Conservation (phyloP, 495 filamentous ascomycete species). For the Xanthoparmelia taractica region DNA sequence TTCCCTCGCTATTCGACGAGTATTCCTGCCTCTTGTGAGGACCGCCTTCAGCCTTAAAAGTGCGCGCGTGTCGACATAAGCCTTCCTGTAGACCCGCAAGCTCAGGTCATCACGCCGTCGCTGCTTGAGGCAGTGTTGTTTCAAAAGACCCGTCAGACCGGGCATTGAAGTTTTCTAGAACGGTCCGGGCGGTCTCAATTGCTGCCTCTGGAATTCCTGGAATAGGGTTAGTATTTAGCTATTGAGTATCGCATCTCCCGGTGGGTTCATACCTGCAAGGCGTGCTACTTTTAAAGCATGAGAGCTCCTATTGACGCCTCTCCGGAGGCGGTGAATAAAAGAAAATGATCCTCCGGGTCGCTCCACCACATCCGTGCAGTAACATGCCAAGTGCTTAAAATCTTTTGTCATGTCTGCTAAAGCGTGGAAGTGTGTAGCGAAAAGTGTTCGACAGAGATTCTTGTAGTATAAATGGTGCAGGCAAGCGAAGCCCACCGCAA, state of each 20-base stretch:
- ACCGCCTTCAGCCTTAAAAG: too few species aligned
- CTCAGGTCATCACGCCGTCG: not conserved
- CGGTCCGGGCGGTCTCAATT: constrained; percentile 33
- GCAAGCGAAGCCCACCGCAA: constrained; percentile 81
- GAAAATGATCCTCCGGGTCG: constrained; percentile 51
- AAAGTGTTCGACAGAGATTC: constrained; percentile 72
- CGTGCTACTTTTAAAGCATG: constrained; percentile 91
- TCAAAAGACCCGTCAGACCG: not conserved
- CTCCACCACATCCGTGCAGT: constrained; percentile 86
- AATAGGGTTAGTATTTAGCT: not conserved
- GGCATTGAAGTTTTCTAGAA: constrained; percentile 22
- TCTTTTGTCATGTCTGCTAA: constrained; percentile 68
- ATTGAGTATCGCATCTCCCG: not conserved
- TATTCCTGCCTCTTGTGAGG: not conserved
- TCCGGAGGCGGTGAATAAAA: constrained; percentile 75
- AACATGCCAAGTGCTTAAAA: constrained; percentile 61
- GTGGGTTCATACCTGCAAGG: constrained; percentile 54
- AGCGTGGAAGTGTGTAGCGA: constrained; percentile 90
- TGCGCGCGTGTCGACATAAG: too few species aligned
- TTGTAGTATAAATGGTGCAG: constrained; percentile 70
- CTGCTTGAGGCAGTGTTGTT: not conserved
- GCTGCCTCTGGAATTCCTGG: constrained; percentile 37
- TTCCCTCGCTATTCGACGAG: not conserved
- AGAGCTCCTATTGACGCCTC: constrained; percentile 75
- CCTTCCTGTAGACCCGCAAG: too few species aligned